A percentile compares a stretch with the other conserved stretches of the same genome.
These are phyloP conservation scores for Fusarium continuum DNA, from an alignment of 2,329 filamentous ascomycete species.

Conservation along the genomic window DNA sequence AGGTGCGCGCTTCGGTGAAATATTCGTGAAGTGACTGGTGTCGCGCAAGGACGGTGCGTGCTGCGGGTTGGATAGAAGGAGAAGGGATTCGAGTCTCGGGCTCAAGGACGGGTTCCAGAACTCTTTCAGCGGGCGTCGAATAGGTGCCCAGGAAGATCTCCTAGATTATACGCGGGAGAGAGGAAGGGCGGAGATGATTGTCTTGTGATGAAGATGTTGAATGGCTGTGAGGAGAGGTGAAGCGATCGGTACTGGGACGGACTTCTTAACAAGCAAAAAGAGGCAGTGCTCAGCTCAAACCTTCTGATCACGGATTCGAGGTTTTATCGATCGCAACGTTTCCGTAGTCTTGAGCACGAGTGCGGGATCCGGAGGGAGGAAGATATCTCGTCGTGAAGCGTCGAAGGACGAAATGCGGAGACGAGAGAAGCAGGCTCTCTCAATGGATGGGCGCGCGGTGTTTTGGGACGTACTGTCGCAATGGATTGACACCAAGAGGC, in stretches of 20 bases:
- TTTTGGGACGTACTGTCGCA: conserved; percentile 35
- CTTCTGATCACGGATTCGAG: conserved; percentile 43
- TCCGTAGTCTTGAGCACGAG: conserved; percentile 23
- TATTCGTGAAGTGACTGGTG: conserved; percentile 53
- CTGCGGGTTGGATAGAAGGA: conserved; percentile 44
- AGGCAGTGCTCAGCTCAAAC: conserved; percentile 53
- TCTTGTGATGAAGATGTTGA: conserved; percentile 45
- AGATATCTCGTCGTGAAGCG: conserved; percentile 34
- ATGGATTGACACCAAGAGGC: conserved; percentile 21
- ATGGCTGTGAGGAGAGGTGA: conserved; percentile 49
- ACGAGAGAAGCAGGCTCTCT: conserved; percentile 20
- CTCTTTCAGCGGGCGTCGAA: conserved; percentile 44
- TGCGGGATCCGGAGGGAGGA: conserved; percentile 10
- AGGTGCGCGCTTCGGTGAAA: conserved; percentile 55
- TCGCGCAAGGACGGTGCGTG: conserved; percentile 49
- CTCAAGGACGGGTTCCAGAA: conserved; percentile 46
- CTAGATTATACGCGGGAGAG: conserved; percentile 44
- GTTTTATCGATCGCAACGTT: conserved; percentile 40
- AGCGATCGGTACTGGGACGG: conserved; percentile 51
- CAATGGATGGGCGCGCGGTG: conserved; percentile 32
- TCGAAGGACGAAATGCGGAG: conserved; percentile 21
- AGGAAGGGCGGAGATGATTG: conserved; percentile 48
- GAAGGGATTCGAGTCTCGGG: conserved; percentile 45
- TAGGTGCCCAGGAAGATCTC: conserved; percentile 42
- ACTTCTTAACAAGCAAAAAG: conserved; percentile 51